Evolutionary conservation across 2,329 filamentous ascomycete species (phyloP).

Genomic region (Trichoderma afroharzianum): DNA sequence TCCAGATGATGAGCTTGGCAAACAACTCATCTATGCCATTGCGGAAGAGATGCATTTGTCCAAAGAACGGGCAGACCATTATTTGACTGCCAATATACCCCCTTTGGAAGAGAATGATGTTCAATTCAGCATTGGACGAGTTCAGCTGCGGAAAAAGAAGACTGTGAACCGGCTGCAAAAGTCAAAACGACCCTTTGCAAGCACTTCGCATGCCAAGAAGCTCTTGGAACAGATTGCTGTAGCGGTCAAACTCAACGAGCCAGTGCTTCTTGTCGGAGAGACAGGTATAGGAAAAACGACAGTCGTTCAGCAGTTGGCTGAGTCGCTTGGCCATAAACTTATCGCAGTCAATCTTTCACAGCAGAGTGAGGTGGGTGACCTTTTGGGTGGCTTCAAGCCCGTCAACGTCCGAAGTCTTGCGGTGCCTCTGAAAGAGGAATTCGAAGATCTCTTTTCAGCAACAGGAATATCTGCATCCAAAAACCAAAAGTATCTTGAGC

Average conservation of each 20-base stretch:
- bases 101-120: conserved; percentile 58
- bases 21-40: conserved; percentile 62
- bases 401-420: conserved; percentile 86
- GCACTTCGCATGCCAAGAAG: conserved; percentile 77
- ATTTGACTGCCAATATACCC: conserved; percentile 70
- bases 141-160: conserved; percentile 57
- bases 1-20: conserved; percentile 60
- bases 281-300: conserved; percentile 99
- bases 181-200: conserved; percentile 72
- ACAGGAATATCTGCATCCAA: conserved; percentile 83
- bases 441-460: conserved; percentile 80
- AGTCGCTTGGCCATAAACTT: conserved; percentile 78
- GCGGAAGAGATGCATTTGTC: conserved; percentile 86
- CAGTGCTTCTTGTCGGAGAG: conserved; percentile 92
- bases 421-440: conserved; percentile 87
- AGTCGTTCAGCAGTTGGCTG: conserved; percentile 86
- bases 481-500: conserved; percentile 82
- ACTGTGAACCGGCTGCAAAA: conserved; percentile 46
- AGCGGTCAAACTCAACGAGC: conserved; percentile 79
- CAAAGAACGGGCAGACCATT: conserved; percentile 74
- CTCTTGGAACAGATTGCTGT: conserved; percentile 85
- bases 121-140: conserved; percentile 63
- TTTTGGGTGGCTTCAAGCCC: conserved; percentile 94
- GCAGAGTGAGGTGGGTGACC: conserved; percentile 94
- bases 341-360: conserved; percentile 95